Base-by-base conservation (phyloP, 1,284 basidiomycete genomes). In the Leccinum griseonigrum region DNA sequence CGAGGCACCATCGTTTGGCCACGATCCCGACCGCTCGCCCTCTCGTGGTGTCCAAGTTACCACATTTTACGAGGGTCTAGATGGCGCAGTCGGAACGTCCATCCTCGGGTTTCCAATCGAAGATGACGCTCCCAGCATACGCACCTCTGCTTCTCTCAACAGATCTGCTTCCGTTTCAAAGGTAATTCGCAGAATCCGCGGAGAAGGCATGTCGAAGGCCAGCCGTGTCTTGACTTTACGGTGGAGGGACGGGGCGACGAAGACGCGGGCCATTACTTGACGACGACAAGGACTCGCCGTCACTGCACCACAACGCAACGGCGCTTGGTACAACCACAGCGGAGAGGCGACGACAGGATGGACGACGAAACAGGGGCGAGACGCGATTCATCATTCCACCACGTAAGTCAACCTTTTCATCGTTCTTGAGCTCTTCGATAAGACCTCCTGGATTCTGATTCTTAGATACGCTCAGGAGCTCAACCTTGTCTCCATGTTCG, bases 41-140 rank as follows among this genome's bases (percentile, higher is more conserved):
- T 83, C 85, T 60, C 82, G 85, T n/a, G 77, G 72, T 58, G 81
- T 78, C 7, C 75, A 78, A 22, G 77, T 79, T 68, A 77, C 85
- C 4, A 81, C 85, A 3, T 77, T 80, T 7, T 80, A 82, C 57
- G 85, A 89, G 48, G 71, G 75, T 18, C 74, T 78, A 43, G 90
- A 91, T 61, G 82, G 85, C 8, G 74, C 81, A 6, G 86, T 87
- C 74, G 87, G 86, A 31, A 88, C 85, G 0, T 82, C 85, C 22
- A 93, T 94, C 40, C 92, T 92, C 34, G 92, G 92, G 0, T 94
- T 94, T 68, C 88, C 91, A 3, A 91, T 93, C 9, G 86, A 85
- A 62, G 92, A 94, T 68, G 92, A 94, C 73, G 84, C 90, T 28
- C 81, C 89, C 58, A 93, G 91, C 69, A 85, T 92, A 68, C 84